Base-by-base conservation (phyloP, 1,284 basidiomycete species). In the Irpex sp. region DNA sequence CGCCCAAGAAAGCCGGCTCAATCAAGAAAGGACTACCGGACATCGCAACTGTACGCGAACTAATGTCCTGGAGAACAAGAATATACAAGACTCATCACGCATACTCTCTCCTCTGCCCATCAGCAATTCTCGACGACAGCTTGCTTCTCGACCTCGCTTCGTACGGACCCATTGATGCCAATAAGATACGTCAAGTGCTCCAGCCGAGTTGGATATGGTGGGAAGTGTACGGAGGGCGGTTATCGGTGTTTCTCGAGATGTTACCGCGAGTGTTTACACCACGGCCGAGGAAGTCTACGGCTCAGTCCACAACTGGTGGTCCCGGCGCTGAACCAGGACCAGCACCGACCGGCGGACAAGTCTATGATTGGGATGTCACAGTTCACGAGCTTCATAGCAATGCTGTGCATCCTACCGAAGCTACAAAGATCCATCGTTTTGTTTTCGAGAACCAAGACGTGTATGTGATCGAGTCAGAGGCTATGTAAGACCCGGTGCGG, bases 1-100 rank as follows among this genome's bases (percentile, higher is more conserved):
- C 66, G 13, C 13, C 13, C 24, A 60, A 11, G n/a, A 59, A 27
- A 20, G 24, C 24, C 6, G 9, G 1, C 32, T 89, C 86, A 43
- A 60, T n/a, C 18, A 56, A 60, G 20, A 49, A 59, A 20, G 71
- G 68, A 13, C 13, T 58, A 4, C 65, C 67, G n/a, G 71, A 72
- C 27, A 18, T 27, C 13, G 27, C 7, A 1, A 68, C 68, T 0
- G 54, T 68, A 56, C 9, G 9, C 1, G 11, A n/a, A n/a, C 68
- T 75, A 4, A 22, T 58, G 11, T 38, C 63, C 38, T 75, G 74
- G 74, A 60, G 74, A 5, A 13, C 13, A 11, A n/a, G 6, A 0
- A 43, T 75, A n/a, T 66, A 49, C 22, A 22, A 22, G n/a, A 56
- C 66, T n/a, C 67, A 75, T 27, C 70, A 72, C 43, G 1, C 27